Conservation (phyloP, 2,329 filamentous ascomycete genomes). For the Ceratocystis cacaofunesta region DNA sequence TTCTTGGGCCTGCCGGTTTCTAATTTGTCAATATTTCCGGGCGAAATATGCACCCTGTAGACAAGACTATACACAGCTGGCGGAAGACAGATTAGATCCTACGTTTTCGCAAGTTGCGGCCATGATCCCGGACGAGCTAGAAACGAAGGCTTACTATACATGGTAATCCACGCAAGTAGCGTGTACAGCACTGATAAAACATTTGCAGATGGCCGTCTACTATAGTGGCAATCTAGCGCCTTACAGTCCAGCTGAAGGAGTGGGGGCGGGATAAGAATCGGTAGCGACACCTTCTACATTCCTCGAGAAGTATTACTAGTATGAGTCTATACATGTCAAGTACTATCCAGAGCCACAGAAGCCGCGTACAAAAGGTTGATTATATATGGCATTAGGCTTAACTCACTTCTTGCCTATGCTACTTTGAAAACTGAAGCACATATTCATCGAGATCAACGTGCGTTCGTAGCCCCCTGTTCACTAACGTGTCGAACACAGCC, state of each 20-base stretch:
- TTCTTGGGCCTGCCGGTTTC: no score
- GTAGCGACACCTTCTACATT: no score
- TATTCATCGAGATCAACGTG: constrained; percentile 39
- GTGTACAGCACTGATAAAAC: not conserved
- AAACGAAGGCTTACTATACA: not conserved
- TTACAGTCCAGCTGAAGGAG: not conserved
- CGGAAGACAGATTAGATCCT: no score
- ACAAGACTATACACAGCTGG: no score
- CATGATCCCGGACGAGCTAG: no score
- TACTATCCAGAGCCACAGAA: no score
- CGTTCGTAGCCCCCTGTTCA: constrained; percentile 34
- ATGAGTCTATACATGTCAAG: no score
- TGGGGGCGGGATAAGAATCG: not conserved
- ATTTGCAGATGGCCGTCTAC: not conserved
- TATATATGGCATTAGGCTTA: not conserved
- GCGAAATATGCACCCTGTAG: no score
- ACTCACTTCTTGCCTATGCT: not conserved
- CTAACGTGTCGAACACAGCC: constrained; percentile 34
- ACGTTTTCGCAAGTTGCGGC: no score
- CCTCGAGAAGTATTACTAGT: no score
- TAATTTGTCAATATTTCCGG: no score
- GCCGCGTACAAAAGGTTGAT: no score
- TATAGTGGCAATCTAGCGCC: not conserved
- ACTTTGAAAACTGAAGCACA: not conserved
- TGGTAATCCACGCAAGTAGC: not conserved